Conservation (phyloP, 306 rosid genomes). For the Castanospermum australe region DNA sequence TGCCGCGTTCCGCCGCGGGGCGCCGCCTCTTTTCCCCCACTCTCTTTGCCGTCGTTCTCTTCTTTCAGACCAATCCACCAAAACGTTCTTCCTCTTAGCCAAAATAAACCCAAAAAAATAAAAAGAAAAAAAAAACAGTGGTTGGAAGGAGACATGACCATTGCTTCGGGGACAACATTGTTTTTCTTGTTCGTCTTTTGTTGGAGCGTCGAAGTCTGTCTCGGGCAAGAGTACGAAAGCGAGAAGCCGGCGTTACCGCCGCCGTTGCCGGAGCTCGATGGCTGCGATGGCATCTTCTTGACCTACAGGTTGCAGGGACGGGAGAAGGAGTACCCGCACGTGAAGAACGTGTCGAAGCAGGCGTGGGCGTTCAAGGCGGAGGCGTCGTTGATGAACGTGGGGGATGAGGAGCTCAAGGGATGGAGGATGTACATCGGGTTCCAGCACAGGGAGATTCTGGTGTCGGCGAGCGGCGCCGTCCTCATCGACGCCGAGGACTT, state of each 20-base stretch:
- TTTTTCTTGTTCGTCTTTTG: slow-evolving; percentile 3
- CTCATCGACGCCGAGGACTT: slow-evolving; percentile 57
- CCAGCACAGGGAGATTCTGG: slow-evolving; percentile 72
- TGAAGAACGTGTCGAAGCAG: slow-evolving; percentile 67
- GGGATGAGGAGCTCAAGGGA: slow-evolving; percentile 50
- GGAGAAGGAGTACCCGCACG: slow-evolving; percentile 54
- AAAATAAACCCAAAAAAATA: too few species aligned
- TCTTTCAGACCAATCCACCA: background rate
- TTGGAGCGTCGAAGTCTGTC: slow-evolving; percentile 19
- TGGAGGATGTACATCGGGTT: slow-evolving; percentile 84
- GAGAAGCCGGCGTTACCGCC: background rate
- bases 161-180: background rate
- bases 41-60: background rate
- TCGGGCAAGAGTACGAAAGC: slow-evolving; percentile 40
- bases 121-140: background rate
- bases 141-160: slow-evolving; percentile 29
- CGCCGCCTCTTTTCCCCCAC: too few species aligned
- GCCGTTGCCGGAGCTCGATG: slow-evolving; percentile 24
- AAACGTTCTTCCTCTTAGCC: background rate
- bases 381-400: slow-evolving; percentile 57
- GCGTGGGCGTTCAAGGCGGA: slow-evolving; percentile 81
- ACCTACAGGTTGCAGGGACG: slow-evolving; percentile 48
- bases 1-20: slow-evolving; percentile 50
- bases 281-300: slow-evolving; percentile 75
- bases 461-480: slow-evolving; percentile 53